A percentile compares a stretch with the other conserved stretches of the same genome.
Conservation (phyloP, 1,284 basidiomycete species). For the Microbotryum lychnidis-dioicae region DNA sequence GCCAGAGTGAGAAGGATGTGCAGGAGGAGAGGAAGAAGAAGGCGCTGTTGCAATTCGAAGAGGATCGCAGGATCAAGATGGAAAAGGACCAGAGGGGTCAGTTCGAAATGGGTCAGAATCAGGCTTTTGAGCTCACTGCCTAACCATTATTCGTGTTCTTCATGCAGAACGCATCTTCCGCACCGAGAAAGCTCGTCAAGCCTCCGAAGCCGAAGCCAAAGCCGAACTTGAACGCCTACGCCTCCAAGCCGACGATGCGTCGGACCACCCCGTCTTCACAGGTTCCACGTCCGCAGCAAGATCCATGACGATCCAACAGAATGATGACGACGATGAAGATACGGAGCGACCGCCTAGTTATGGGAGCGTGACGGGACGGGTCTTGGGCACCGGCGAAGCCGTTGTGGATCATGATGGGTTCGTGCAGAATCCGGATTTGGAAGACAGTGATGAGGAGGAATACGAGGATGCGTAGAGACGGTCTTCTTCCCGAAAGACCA, state of each 20-base stretch:
- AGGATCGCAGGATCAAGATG: constrained; percentile 16
- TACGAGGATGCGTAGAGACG: background rate
- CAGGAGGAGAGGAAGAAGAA: constrained; percentile 17
- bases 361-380: constrained; percentile 14
- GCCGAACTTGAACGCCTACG: constrained; percentile 3
- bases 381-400: constrained; percentile 14
- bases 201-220: background rate
- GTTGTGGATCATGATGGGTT: constrained; percentile 4
- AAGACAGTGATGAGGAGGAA: constrained; percentile 1
- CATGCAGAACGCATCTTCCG: background rate
- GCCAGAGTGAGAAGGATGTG: constrained; percentile 18
- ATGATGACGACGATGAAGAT: background rate
- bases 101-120: background rate
- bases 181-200: background rate
- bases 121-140: background rate
- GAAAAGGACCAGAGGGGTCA: constrained; percentile 23
- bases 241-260: background rate
- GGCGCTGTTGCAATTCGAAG: constrained; percentile 21
- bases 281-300: background rate
- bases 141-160: background rate
- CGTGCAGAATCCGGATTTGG: constrained; percentile 14
- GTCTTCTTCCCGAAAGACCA: too few species aligned
- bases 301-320: background rate
- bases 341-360: constrained; percentile 9
- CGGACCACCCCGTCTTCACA: background rate